Evolutionary conservation across 73 alveolate species (phyloP).

Genomic region (Blepharisma stoltei): DNA sequence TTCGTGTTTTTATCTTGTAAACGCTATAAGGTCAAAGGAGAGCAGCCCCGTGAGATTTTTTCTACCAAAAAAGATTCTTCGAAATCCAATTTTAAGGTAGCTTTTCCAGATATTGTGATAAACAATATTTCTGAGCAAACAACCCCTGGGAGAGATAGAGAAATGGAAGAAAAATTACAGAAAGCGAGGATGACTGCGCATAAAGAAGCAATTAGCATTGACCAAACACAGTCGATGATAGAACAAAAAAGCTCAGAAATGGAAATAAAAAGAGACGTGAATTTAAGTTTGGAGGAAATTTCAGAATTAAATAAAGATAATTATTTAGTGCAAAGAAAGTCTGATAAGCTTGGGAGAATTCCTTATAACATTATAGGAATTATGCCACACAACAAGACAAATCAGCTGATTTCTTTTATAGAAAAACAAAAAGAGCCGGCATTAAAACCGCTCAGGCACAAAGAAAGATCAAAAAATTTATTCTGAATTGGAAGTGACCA

Average conservation of each 20-base stretch:
- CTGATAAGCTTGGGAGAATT: neutral
- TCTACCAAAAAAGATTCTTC: no score
- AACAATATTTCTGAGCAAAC: no score
- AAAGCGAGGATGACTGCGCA: no score
- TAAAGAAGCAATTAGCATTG: no score
- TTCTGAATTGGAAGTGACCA: neutral
- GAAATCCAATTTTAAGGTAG: no score
- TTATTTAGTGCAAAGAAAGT: neutral
- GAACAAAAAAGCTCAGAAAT: no score
- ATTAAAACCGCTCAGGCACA: neutral
- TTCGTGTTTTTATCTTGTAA: constrained; percentile 5
- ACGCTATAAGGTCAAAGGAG: constrained; percentile 7
- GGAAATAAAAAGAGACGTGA: no score
- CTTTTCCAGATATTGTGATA: no score
- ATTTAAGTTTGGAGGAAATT: no score
- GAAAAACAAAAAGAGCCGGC: constrained; percentile 24
- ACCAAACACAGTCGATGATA: no score
- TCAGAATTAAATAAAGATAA: neutral
- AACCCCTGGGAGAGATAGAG: no score
- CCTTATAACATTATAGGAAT: constrained; percentile 8
- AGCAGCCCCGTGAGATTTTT: neutral
- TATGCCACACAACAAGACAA: constrained; percentile 1
- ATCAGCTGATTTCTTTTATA: neutral
- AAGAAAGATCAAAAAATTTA: constrained; percentile 23
- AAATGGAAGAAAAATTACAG: no score